A percentile compares a stretch with the other conserved stretches of the same genome.
phyloP scores from a whole-genome alignment of 768 basidiomycete species.

The Artomyces pyxidatus region DNA sequence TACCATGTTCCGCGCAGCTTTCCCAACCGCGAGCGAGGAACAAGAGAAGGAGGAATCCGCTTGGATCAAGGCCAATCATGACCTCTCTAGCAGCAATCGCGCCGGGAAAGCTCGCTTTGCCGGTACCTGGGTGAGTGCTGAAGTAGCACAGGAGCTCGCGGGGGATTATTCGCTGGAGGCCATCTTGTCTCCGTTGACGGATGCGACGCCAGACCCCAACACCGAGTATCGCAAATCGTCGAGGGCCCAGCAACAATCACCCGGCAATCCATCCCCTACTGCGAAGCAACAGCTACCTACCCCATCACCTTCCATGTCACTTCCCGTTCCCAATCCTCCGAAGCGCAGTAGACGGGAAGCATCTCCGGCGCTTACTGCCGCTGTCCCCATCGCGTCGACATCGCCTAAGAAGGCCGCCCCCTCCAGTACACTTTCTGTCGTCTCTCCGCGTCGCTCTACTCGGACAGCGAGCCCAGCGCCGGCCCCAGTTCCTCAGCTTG shows the following conservation, averaged over 20 bases:
- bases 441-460: constrained; percentile 30
- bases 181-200: constrained; percentile 57
- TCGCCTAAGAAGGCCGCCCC: constrained; percentile 11
- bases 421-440: constrained; percentile 9
- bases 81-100: constrained; percentile 66
- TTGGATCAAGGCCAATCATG: constrained; percentile 78
- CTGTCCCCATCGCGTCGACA: constrained; percentile 14
- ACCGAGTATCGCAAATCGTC: constrained; percentile 71
- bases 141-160: constrained; percentile 61
- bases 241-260: constrained; percentile 26
- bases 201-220: constrained; percentile 70
- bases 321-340: constrained; percentile 25
- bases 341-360: constrained; percentile 44
- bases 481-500: constrained; percentile 30
- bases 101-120: constrained; percentile 65
- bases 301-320: constrained; percentile 28
- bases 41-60: constrained; percentile 73
- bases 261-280: constrained; percentile 11
- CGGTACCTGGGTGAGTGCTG: constrained; percentile 75
- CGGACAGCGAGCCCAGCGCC: constrained; percentile 35
- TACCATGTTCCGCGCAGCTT: constrained; percentile 95
- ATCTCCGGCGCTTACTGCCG: constrained; percentile 60
- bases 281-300: constrained; percentile 24
- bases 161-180: constrained; percentile 53
- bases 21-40: constrained; percentile 68